These are phyloP conservation scores for Drechslera avenae DNA, from an alignment of 2,329 filamentous ascomycete genomes.

Conservation along the genomic window DNA sequence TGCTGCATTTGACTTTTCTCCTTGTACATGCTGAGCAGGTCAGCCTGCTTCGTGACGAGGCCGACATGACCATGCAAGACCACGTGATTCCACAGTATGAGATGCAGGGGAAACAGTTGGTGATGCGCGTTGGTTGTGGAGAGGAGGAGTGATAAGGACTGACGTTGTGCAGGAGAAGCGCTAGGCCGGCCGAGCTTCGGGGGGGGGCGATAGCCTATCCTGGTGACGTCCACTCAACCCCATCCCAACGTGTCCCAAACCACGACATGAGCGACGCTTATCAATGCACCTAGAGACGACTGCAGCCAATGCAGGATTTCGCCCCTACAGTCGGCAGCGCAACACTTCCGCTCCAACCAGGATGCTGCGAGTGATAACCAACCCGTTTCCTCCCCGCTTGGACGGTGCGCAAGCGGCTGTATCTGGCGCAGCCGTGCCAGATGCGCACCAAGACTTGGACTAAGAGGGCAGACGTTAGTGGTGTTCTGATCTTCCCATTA, in stretches of 20 bases:
- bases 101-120: background rate
- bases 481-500: too few relatives aligned
- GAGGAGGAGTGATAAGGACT: background rate
- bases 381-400: background rate
- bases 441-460: too few relatives aligned
- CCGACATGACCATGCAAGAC: background rate
- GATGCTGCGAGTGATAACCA: background rate
- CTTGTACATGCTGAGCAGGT: slow-evolving; percentile 37
- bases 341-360: background rate
- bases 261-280: background rate
- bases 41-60: slow-evolving; percentile 10
- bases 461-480: too few relatives aligned
- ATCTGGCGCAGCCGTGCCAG: background rate
- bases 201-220: background rate
- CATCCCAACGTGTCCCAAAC: background rate
- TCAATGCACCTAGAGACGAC: background rate
- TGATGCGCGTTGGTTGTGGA: background rate
- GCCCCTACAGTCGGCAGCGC: background rate
- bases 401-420: background rate
- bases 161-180: background rate
- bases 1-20: slow-evolving; percentile 48
- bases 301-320: background rate
- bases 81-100: background rate
- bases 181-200: slow-evolving; percentile 2
- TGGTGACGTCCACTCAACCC: background rate